These are phyloP conservation scores for Cyberlindnera meyerae DNA, from an alignment of 805 yeast species.

Conservation along the genomic window DNA sequence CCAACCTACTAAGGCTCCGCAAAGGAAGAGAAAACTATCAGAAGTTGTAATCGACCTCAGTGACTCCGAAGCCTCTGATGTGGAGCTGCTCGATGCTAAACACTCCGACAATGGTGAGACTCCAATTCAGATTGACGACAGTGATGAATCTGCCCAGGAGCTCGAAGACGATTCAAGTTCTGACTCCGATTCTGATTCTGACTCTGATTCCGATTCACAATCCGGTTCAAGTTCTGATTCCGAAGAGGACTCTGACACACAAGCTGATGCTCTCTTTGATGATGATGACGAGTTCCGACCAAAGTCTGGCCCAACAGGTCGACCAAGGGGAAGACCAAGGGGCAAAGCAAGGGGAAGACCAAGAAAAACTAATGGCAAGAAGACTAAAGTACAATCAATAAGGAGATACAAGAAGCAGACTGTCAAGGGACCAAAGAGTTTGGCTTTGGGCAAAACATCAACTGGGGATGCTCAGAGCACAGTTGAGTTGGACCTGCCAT, in stretches of 20 bases:
- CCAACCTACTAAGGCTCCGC: no score
- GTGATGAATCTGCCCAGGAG: no score
- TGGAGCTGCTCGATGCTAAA: neutral
- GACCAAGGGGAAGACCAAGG: no score
- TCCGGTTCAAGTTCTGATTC: slow-evolving; percentile 1
- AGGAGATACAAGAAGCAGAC: slow-evolving; percentile 22
- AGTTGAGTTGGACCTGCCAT: slow-evolving; percentile 47
- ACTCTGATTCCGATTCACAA: no score
- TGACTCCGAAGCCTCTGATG: slow-evolving; percentile 7
- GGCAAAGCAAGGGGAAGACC: no score
- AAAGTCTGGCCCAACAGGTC: neutral
- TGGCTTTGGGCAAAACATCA: slow-evolving; percentile 1
- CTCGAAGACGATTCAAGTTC: no score
- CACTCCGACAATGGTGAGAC: neutral
- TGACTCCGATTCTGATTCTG: no score
- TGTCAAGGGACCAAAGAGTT: slow-evolving; percentile 23
- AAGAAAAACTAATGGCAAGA: no score
- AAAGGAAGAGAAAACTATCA: slow-evolving; percentile 1
- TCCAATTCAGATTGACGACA: neutral
- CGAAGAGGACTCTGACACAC: slow-evolving; percentile 5
- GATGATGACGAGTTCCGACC: slow-evolving; percentile 8
- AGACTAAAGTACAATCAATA: slow-evolving; percentile 20
- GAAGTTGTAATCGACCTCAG: slow-evolving; percentile 10
- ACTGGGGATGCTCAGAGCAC: no score
- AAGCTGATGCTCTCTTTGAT: neutral